Percentiles rank a stretch among this genome's conserved stretches.
Conservation (phyloP, 257 asterid genomes). For the Thymus quinquecostatus region DNA sequence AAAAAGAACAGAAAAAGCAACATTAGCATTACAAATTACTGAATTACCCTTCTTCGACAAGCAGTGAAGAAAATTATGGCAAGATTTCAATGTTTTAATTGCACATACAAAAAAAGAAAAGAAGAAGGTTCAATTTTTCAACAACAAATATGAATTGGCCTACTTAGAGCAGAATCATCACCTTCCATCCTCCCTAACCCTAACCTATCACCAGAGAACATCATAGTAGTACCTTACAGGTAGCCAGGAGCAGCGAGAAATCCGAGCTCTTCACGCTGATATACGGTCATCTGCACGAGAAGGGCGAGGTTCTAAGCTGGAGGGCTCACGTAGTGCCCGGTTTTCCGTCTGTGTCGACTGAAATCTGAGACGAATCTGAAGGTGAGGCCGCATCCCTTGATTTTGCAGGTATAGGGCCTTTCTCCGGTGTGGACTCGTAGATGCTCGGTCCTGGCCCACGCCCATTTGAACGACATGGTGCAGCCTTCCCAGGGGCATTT, state of each 20-base stretch:
- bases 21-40: slow-evolving; percentile 12
- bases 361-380: slow-evolving; percentile 90
- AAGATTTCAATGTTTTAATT: slow-evolving; percentile 27
- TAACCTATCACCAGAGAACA: slow-evolving; percentile 29
- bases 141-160: slow-evolving; percentile 36
- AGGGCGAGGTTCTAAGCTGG: slow-evolving; percentile 12
- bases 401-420: slow-evolving; percentile 70
- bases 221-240: slow-evolving; percentile 29
- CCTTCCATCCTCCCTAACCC: slow-evolving; percentile 34
- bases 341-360: slow-evolving; percentile 88
- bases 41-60: slow-evolving; percentile 2
- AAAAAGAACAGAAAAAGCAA: background rate
- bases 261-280: background rate
- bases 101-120: slow-evolving; percentile 21
- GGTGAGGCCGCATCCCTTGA: slow-evolving; percentile 78
- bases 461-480: slow-evolving; percentile 90
- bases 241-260: too few species aligned
- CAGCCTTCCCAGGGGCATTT: slow-evolving; percentile 91
- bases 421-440: slow-evolving; percentile 88
- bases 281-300: background rate
- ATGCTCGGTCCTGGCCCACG: slow-evolving; percentile 97
- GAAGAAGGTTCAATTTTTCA: background rate
- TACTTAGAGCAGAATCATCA: slow-evolving; percentile 37
- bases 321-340: slow-evolving; percentile 60
- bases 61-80: slow-evolving; percentile 11